Evolutionary conservation across 345 rosid species (phyloP), one percentile per base, ranked within the genome.

Genomic region (Isatis tinctoria): DNA sequence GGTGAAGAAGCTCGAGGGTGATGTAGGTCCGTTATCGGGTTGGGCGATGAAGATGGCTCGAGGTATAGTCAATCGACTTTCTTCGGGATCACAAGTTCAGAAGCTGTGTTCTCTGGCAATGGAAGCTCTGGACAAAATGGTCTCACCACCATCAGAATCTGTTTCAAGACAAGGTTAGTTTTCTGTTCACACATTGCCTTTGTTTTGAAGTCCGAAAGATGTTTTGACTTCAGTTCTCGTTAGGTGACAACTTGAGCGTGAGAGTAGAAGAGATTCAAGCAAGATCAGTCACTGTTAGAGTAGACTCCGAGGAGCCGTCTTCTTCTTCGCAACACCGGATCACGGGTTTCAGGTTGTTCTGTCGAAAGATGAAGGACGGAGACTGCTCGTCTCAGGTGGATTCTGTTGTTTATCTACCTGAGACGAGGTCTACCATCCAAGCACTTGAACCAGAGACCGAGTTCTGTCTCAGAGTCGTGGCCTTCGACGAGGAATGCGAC

Each of bases 11-110:
- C 98, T 96, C 14, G 96, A 92, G 76, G 85, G 67, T 70, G 98
- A 95, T 56, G 92, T 92, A 44, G 99, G 98, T 73, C 91, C 86
- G 4, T 83, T 95, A 71, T 85, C 88, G 44, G 97, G 93, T 68
- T 70, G 84, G 73, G 92, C 94, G 3, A 90, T 85, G 69, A 92
- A 90, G 83, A 92, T 90, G 85, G 96, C 90, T 65, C 81, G 96
- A 60, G 97, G 96, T 62, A 90, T 89, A 10, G 98, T 92, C 51
- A 90, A 87, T 77, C 84, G 97, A 81, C 94, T 95, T 82, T 80
- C 93, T 22, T 83, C 84, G 1, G 98, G 99, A 52, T 78, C 88
- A 2, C 87, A 85, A 73, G 88, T 88, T 75, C 97, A 90, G 83
- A 85, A 83, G 68, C 83, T 85, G 6, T 96, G 99, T 52, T 76